These are phyloP conservation scores for Puccinia hordei DNA, from an alignment of 1,284 basidiomycete species.

Conservation along the genomic window DNA sequence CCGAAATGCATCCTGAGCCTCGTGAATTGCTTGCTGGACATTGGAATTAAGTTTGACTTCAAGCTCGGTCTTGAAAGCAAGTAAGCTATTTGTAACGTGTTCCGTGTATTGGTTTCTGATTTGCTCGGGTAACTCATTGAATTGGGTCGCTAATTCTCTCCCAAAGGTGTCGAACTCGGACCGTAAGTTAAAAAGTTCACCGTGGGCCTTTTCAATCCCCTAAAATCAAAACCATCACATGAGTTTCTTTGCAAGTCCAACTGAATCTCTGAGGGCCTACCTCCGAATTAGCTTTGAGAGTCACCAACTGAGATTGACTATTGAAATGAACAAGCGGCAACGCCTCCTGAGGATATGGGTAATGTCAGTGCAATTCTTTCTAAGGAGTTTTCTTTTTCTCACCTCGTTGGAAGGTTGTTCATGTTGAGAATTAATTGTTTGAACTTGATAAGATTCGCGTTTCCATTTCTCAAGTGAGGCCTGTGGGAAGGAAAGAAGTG, in stretches of 20 bases:
- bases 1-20: background rate
- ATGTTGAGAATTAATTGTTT: background rate
- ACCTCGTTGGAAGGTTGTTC: background rate
- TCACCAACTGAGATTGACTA: background rate
- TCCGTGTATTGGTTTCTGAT: background rate
- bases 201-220: background rate
- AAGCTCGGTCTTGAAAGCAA: background rate
- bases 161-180: background rate
- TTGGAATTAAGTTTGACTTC: background rate
- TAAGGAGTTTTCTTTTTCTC: background rate
- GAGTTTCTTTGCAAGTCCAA: background rate
- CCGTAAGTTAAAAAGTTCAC: background rate
- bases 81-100: background rate
- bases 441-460: background rate
- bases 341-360: background rate
- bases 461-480: conserved; percentile 7
- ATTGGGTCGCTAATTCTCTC: background rate
- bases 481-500: background rate
- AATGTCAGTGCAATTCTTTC: background rate
- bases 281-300: background rate
- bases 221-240: background rate
- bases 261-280: background rate
- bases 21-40: background rate
- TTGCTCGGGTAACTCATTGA: background rate
- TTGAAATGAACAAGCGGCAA: background rate